Percentiles rank a stretch among this genome's conserved stretches.
These are phyloP conservation scores for Dichomitus squalens DNA, from an alignment of 1,284 basidiomycete genomes.

Conservation along the genomic window DNA sequence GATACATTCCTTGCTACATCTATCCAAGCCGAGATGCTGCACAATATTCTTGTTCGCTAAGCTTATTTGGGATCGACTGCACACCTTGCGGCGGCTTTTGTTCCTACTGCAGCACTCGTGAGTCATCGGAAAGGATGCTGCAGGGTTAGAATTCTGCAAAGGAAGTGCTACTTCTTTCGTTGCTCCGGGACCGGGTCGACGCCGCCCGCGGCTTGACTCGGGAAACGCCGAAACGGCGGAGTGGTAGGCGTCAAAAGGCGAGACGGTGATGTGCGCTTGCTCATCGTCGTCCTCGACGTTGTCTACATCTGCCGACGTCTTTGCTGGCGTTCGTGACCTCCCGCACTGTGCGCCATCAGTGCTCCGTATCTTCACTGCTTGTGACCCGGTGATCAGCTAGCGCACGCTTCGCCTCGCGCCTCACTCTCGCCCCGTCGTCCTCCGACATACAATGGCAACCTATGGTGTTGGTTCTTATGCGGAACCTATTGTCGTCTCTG, in stretches of 20 bases:
- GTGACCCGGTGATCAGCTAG: no score
- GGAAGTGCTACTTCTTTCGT: no score
- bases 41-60: background rate
- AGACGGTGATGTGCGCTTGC: background rate
- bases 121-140: no score
- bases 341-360: no score
- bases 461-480: constrained; percentile 31
- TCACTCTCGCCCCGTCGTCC: background rate
- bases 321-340: no score
- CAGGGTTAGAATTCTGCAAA: no score
- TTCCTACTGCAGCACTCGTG: no score
- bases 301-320: background rate
- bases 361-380: no score
- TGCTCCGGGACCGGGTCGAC: no score
- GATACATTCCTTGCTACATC: background rate
- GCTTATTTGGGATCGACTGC: no score
- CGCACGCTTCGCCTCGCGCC: no score
- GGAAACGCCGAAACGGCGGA: background rate
- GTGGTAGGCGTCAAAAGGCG: background rate
- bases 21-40: background rate
- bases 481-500: constrained; percentile 45
- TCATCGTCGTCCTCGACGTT: background rate
- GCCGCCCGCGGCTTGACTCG: background rate
- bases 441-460: constrained; percentile 14
- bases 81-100: no score